Conservation (phyloP, 2,329 filamentous ascomycete genomes). For the Dendrostoma leiphaemia region DNA sequence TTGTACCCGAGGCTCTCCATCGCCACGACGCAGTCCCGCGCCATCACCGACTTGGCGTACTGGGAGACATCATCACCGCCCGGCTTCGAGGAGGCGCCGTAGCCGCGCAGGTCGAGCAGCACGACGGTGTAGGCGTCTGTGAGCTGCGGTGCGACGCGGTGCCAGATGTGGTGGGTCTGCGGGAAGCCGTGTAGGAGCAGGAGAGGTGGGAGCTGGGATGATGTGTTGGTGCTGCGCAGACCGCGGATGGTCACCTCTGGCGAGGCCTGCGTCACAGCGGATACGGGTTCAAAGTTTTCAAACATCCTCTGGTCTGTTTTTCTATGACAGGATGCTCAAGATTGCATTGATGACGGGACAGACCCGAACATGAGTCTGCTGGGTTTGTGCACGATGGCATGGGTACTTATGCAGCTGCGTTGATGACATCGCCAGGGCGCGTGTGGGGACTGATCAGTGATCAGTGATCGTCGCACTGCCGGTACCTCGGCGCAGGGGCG, state of each 20-base stretch:
- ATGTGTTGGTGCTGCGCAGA: constrained; percentile 31
- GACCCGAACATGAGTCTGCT: not conserved
- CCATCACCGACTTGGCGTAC: constrained; percentile 50
- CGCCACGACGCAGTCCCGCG: constrained; percentile 41
- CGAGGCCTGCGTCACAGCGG: constrained; percentile 33
- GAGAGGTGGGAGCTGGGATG: constrained; percentile 35
- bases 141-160: constrained; percentile 40
- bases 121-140: constrained; percentile 39
- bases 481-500: too few species aligned
- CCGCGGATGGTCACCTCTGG: constrained; percentile 43
- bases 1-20: constrained; percentile 42
- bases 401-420: too few species aligned
- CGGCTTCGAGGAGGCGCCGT: constrained; percentile 49
- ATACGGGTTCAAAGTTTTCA: constrained; percentile 35
- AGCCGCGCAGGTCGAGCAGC: constrained; percentile 49
- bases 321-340: not conserved
- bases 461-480: too few species aligned
- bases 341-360: not conserved
- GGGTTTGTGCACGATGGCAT: too few species aligned
- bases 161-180: constrained; percentile 52
- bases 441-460: too few species aligned
- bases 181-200: constrained; percentile 52
- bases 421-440: not conserved
- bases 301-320: constrained; percentile 31
- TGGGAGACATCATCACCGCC: constrained; percentile 22